Evolutionary conservation across 805 yeast genomes (phyloP).

Genomic region (Candida pseudoglaebosa): DNA sequence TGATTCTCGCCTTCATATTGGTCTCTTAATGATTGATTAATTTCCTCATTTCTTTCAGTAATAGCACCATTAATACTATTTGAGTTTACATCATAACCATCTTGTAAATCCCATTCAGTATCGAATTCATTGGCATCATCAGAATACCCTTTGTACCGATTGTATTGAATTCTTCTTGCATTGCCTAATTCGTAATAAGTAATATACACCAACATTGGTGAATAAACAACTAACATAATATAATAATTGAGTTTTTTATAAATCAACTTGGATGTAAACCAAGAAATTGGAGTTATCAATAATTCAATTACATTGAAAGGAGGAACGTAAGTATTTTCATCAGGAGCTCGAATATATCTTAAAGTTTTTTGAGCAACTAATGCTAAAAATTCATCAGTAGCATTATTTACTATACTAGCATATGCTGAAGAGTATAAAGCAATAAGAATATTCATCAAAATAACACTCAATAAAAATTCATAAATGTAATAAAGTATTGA

Average conservation of each 20-base stretch:
- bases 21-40: slow-evolving; percentile 32
- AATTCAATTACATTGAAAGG: slow-evolving; percentile 77
- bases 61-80: slow-evolving; percentile 34
- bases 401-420: slow-evolving; percentile 73
- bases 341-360: slow-evolving; percentile 84
- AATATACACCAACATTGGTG: slow-evolving; percentile 60
- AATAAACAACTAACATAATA: slow-evolving; percentile 62
- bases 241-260: slow-evolving; percentile 44
- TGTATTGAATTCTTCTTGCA: slow-evolving; percentile 70
- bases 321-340: slow-evolving; percentile 78
- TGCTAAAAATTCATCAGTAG: slow-evolving; percentile 81
- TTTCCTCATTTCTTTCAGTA: slow-evolving; percentile 36
- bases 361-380: slow-evolving; percentile 80
- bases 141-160: slow-evolving; percentile 55
- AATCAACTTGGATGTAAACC: slow-evolving; percentile 30
- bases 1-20: slow-evolving; percentile 62
- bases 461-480: slow-evolving; percentile 69
- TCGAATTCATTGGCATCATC: slow-evolving; percentile 81
- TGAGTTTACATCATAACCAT: slow-evolving; percentile 53
- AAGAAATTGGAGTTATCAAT: slow-evolving; percentile 24
- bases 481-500: slow-evolving; percentile 72
- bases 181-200: slow-evolving; percentile 60
- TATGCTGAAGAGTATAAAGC: slow-evolving; percentile 86
- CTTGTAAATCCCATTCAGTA: slow-evolving; percentile 79
- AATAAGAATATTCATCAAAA: slow-evolving; percentile 76